Conservation (phyloP, 2,329 filamentous ascomycete species). For the Dactylonectria estremocensis region DNA sequence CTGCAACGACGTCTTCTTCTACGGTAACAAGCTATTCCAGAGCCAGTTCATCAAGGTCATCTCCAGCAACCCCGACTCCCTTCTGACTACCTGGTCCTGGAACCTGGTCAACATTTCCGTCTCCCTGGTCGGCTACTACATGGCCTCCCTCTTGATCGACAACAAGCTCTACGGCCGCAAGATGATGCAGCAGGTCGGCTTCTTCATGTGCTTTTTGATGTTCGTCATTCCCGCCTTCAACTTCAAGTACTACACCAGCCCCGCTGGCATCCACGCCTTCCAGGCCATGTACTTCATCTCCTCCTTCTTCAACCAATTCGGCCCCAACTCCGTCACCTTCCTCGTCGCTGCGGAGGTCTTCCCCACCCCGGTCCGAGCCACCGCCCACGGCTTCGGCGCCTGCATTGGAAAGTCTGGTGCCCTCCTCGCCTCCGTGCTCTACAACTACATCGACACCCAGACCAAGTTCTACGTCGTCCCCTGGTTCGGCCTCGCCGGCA, state of each 20-base stretch:
- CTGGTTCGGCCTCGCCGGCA: constrained; percentile 93
- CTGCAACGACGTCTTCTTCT: constrained; percentile 98
- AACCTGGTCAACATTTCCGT: constrained; percentile 93
- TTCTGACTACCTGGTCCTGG: constrained; percentile 93
- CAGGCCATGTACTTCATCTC: constrained; percentile 99
- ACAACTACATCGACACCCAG: constrained; percentile 92
- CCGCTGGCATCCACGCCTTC: constrained; percentile 85
- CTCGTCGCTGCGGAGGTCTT: constrained; percentile 97
- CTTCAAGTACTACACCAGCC: constrained; percentile 84
- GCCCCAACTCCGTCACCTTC: constrained; percentile 97
- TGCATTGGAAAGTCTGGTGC: constrained; percentile 92
- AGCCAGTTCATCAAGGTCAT: constrained; percentile 90
- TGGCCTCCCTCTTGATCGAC: constrained; percentile 90
- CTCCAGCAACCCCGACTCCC: constrained; percentile 75
- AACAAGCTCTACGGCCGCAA: constrained; percentile 98
- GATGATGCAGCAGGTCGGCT: constrained; percentile 95
- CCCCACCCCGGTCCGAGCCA: constrained; percentile 92
- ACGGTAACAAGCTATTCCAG: constrained; percentile 99
- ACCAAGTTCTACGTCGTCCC: constrained; percentile 93
- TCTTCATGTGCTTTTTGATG: constrained; percentile 92
- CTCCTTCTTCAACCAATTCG: constrained; percentile 99
- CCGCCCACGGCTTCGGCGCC: constrained; percentile 95
- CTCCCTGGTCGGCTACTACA: constrained; percentile 89
- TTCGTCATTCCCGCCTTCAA: constrained; percentile 94
- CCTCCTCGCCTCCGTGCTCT: constrained; percentile 87